These are phyloP conservation scores for Penicillium simplicissimum DNA, from an alignment of 495 filamentous ascomycete species.

Conservation along the genomic window DNA sequence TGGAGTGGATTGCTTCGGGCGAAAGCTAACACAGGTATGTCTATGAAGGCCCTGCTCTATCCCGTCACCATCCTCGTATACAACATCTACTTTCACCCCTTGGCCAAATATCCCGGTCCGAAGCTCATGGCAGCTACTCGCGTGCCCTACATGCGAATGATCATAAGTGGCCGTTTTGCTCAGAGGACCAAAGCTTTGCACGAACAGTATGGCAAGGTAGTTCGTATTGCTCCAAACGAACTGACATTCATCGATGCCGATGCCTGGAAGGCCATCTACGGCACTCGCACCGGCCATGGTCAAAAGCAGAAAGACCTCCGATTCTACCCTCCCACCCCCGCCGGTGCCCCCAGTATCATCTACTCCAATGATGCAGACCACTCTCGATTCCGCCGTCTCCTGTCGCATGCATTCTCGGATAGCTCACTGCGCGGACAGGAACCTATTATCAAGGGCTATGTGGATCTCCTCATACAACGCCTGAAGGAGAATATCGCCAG, in stretches of 20 bases:
- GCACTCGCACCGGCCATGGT: conserved; percentile 33
- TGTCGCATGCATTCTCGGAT: conserved; percentile 57
- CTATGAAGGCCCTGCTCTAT: not conserved
- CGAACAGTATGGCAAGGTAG: conserved; percentile 48
- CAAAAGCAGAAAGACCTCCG: conserved; percentile 21
- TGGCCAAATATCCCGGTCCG: conserved; percentile 16
- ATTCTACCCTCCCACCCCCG: conserved; percentile 18
- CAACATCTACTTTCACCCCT: conserved; percentile 15
- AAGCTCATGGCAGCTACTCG: conserved; percentile 25
- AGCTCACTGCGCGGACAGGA: conserved; percentile 46
- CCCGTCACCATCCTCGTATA: conserved; percentile 5
- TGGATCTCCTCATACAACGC: conserved; percentile 48
- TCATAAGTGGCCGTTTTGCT: conserved; percentile 13
- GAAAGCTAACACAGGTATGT: not conserved
- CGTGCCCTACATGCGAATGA: conserved; percentile 19
- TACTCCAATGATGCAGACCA: conserved; percentile 43
- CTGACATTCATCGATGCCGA: conserved; percentile 46
- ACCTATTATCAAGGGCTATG: conserved; percentile 43
- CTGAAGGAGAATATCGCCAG: conserved; percentile 37
- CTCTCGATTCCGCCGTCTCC: conserved; percentile 38
- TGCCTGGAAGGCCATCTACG: conserved; percentile 60
- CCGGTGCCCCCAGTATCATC: conserved; percentile 21
- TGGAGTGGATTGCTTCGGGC: not conserved
- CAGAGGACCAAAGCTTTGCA: conserved; percentile 18
- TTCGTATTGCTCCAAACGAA: conserved; percentile 54